Evolutionary conservation across 2,329 filamentous ascomycete species (phyloP), one percentile per base, ranked within the genome.

Genomic region (Pyrenophora graminea): DNA sequence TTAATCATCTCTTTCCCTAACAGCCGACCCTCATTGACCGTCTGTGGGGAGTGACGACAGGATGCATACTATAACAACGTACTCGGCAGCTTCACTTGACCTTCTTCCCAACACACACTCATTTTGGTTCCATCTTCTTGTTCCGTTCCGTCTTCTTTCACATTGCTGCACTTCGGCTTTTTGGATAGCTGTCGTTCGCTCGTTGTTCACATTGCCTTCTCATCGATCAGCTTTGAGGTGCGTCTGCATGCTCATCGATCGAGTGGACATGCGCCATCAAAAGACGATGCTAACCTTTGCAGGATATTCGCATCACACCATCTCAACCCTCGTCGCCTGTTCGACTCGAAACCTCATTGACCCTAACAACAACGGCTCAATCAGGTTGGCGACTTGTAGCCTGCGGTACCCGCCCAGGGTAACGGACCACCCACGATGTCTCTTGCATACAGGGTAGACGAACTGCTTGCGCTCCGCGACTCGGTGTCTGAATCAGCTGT

Each of bases 401-500:
- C 48, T 45, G 25, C 44, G 41, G 38, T 48, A 38, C 48, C 43
- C 27, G 40, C 23, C 46, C 32, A 42, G 39, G 38, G 54, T 47
- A 47, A 51, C 55, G 36, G 34, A 45, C 27, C 42, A 41, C 21
- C 50, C 27, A 45, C 40, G 34, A 72, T 73, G 69, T 69, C 70
- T 44, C 54, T 66, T 36, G 66, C 68, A 54, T 76, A 75, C 61
- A 74, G 71, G 48, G 71, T 74, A 8, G 73, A 74, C 48, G 72
- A 76, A 59, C 62, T 76, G 8, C 67, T 76, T 31, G 73, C 73
- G 38, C 62, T 76, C 31, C 63, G 74, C 38, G 70, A 72, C 50
- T 75, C 73, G 1, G 71, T 73, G 2, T 74, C 73, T 7, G 74
- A 75, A 56, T 75, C 73, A 25, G 70, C 73, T 9, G 72, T 76